Evolutionary conservation across 257 asterid species (phyloP).

Genomic region (Solanum medicagineum): DNA sequence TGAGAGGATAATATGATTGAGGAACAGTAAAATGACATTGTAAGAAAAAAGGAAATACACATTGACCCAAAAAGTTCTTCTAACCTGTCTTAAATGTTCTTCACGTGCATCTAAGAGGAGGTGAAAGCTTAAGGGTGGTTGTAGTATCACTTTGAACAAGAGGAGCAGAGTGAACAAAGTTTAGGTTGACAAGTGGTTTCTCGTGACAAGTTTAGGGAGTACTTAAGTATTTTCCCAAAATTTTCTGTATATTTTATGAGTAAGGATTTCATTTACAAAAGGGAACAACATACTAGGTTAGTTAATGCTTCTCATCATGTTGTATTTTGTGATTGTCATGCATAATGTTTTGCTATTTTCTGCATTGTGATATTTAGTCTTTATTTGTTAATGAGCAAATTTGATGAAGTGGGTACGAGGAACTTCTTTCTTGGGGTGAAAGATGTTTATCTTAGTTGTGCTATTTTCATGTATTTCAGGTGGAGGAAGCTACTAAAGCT

Average conservation of each 20-base stretch:
- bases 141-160: not conserved
- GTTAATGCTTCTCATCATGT: not conserved
- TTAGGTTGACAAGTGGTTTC: not conserved
- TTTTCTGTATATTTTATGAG: not conserved
- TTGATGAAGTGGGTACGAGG: not conserved
- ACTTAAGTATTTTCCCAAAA: not conserved
- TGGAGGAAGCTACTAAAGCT: conserved; percentile 89
- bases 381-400: not conserved
- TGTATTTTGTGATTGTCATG: not conserved
- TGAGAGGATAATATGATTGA: not conserved
- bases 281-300: not conserved
- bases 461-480: conserved; percentile 28
- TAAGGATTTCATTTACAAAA: not conserved
- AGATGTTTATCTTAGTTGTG: conserved; percentile 1
- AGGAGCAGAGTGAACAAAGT: not conserved
- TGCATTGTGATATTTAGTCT: not conserved
- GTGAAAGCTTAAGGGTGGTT: not conserved
- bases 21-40: not conserved
- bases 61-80: not conserved
- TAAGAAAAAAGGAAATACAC: not conserved
- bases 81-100: not conserved
- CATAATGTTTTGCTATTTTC: not conserved
- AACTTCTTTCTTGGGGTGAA: not conserved
- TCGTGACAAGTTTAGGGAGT: not conserved
- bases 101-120: not conserved